These are phyloP conservation scores for Phytophthora pseudosyringae DNA, from an alignment of 352 stramenopile genomes.

Conservation along the genomic window DNA sequence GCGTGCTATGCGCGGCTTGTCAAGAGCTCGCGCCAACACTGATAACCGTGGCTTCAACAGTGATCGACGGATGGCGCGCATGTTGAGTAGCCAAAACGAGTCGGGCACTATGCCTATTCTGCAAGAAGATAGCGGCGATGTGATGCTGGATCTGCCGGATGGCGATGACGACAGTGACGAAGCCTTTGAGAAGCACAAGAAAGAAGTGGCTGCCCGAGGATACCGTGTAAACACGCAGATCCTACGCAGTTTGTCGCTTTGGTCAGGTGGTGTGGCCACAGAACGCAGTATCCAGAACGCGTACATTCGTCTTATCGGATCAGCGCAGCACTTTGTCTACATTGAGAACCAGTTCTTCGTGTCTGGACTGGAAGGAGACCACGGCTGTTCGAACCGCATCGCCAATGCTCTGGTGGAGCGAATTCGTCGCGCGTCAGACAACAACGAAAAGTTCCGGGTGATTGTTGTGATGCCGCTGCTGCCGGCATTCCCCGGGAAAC, in stretches of 20 bases:
- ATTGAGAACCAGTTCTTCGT: slow-evolving; percentile 94
- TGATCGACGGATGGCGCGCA: slow-evolving; percentile 40
- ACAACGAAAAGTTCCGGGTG: slow-evolving; percentile 86
- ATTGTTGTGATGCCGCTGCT: slow-evolving; percentile 87
- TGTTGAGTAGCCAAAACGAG: slow-evolving; percentile 39
- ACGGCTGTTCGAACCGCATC: slow-evolving; percentile 81
- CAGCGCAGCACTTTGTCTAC: slow-evolving; percentile 91
- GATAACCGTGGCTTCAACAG: slow-evolving; percentile 55
- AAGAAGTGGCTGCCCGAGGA: slow-evolving; percentile 43
- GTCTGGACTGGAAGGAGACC: slow-evolving; percentile 87
- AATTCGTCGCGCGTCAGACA: slow-evolving; percentile 76
- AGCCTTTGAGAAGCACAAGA: slow-evolving; percentile 39
- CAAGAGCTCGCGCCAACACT: slow-evolving; percentile 26
- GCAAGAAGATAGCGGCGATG: slow-evolving; percentile 25
- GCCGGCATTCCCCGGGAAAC: slow-evolving; percentile 82
- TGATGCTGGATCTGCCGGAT: slow-evolving; percentile 32
- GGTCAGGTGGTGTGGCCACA: slow-evolving; percentile 77
- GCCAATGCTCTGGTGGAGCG: slow-evolving; percentile 80
- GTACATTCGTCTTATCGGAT: slow-evolving; percentile 89
- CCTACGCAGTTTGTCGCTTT: slow-evolving; percentile 80
- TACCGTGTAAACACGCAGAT: slow-evolving; percentile 72
- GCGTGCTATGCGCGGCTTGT: slow-evolving; percentile 48
- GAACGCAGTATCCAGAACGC: slow-evolving; percentile 92
- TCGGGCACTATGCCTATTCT: slow-evolving; percentile 31
- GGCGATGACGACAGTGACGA: slow-evolving; percentile 36